Percentiles rank a stretch among this genome's conserved stretches.
These are phyloP conservation scores for Ophiostoma ips DNA, from an alignment of 2,329 filamentous ascomycete species.

Conservation along the genomic window DNA sequence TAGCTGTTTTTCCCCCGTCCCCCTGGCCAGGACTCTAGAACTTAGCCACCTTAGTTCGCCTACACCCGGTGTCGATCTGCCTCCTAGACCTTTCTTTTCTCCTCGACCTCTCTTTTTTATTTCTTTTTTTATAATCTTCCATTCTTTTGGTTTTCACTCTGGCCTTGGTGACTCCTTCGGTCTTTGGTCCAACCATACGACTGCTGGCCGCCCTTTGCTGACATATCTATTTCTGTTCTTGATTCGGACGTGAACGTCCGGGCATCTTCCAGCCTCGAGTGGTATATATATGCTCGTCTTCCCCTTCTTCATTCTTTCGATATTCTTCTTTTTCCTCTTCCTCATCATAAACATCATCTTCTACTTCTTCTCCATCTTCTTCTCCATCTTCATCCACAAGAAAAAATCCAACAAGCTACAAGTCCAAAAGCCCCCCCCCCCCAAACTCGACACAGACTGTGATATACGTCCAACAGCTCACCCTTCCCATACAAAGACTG, in stretches of 20 bases:
- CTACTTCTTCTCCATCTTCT: not conserved
- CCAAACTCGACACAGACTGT: too few species aligned
- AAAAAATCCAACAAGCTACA: too few species aligned
- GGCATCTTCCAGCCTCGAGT: not conserved
- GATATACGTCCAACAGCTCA: too few species aligned
- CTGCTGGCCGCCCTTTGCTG: not conserved
- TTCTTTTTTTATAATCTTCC: not conserved
- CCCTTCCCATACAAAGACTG: too few species aligned
- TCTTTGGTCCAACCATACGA: not conserved
- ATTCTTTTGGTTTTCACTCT: not conserved
- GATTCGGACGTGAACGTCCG: not conserved
- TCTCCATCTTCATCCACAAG: not conserved
- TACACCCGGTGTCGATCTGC: not conserved
- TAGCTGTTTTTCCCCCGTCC: not conserved
- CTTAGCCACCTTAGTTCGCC: conserved; percentile 6
- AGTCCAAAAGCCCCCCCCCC: not conserved
- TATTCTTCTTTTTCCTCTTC: not conserved
- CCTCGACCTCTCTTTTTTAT: not conserved
- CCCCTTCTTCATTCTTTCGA: not conserved
- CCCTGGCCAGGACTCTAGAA: conserved; percentile 3
- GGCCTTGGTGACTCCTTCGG: not conserved
- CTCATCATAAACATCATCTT: too few species aligned
- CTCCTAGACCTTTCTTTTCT: conserved; percentile 1
- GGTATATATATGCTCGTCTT: conserved; percentile 8
- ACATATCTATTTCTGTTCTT: not conserved